Evolutionary conservation across 768 basidiomycete species (phyloP).

Genomic region (Leccinum rimulosum): DNA sequence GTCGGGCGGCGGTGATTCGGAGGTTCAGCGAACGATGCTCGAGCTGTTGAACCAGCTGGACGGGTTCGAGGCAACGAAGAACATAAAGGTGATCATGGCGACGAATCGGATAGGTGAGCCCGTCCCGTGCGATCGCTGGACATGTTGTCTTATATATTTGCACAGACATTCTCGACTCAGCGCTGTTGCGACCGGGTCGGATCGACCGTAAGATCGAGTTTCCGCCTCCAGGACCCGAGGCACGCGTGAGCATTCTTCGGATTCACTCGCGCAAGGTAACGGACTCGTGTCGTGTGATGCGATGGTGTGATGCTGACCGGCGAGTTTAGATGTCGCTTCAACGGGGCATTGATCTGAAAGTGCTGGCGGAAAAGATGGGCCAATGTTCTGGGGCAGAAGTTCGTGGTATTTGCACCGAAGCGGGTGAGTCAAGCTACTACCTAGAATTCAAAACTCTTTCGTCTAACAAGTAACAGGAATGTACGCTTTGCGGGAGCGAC

Average conservation of each 20-base stretch:
- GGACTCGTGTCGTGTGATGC: neutral
- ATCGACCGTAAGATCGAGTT: slow-evolving; percentile 52
- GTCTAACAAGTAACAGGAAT: slow-evolving; percentile 53
- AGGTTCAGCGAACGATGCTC: slow-evolving; percentile 42
- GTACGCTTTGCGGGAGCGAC: slow-evolving; percentile 93
- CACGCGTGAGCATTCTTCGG: slow-evolving; percentile 78
- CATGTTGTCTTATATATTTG: slow-evolving; percentile 3
- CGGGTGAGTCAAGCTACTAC: slow-evolving; percentile 47
- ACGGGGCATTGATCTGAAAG: slow-evolving; percentile 94
- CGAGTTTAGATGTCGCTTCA: slow-evolving; percentile 86
- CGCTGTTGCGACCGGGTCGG: slow-evolving; percentile 88
- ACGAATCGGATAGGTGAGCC: slow-evolving; percentile 70
- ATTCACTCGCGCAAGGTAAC: slow-evolving; percentile 60
- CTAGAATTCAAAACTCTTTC: neutral
- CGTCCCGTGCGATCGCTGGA: neutral
- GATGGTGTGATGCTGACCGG: neutral
- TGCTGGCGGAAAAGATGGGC: slow-evolving; percentile 98
- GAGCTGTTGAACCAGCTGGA: neutral
- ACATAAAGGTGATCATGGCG: neutral
- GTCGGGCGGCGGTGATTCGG: slow-evolving; percentile 79
- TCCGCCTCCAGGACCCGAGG: slow-evolving; percentile 90
- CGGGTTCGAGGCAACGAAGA: neutral
- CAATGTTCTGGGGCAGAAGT: slow-evolving; percentile 98
- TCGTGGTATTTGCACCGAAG: slow-evolving; percentile 95
- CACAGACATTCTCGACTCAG: slow-evolving; percentile 90